Evolutionary conservation across 2,329 filamentous ascomycete genomes (phyloP).

Genomic region (Ceratocystis colombiana): DNA sequence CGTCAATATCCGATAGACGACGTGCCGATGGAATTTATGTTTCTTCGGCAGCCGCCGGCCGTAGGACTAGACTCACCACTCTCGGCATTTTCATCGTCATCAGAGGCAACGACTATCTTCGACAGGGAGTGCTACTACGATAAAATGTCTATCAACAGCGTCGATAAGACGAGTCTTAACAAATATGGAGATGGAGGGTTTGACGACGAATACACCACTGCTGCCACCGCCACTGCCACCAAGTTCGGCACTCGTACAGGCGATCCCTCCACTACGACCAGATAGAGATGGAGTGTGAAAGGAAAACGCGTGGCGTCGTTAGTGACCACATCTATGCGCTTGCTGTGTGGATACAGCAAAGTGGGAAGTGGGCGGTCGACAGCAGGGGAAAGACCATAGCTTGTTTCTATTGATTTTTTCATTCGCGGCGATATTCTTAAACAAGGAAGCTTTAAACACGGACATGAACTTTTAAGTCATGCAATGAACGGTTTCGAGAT

Average conservation of each 20-base stretch:
- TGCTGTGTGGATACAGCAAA: constrained; percentile 10
- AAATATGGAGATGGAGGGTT: constrained; percentile 1
- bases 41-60: neutral
- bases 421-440: too few relatives aligned
- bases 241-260: neutral
- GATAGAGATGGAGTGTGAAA: constrained; percentile 8
- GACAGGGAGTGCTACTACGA: neutral
- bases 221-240: neutral
- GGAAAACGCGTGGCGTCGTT: constrained; percentile 3
- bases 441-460: too few relatives aligned
- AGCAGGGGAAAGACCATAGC: too few relatives aligned
- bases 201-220: constrained; percentile 5
- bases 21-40: neutral
- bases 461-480: too few relatives aligned
- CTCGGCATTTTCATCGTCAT: neutral
- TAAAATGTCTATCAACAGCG: neutral
- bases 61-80: neutral
- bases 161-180: constrained; percentile 9
- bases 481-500: too few relatives aligned
- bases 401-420: neutral
- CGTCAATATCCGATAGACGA: neutral
- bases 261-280: constrained; percentile 2
- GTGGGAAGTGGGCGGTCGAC: neutral
- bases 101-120: neutral
- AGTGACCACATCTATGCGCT: neutral